phyloP scores from a whole-genome alignment of 257 asterid species.

The Pogostemon cablin region DNA sequence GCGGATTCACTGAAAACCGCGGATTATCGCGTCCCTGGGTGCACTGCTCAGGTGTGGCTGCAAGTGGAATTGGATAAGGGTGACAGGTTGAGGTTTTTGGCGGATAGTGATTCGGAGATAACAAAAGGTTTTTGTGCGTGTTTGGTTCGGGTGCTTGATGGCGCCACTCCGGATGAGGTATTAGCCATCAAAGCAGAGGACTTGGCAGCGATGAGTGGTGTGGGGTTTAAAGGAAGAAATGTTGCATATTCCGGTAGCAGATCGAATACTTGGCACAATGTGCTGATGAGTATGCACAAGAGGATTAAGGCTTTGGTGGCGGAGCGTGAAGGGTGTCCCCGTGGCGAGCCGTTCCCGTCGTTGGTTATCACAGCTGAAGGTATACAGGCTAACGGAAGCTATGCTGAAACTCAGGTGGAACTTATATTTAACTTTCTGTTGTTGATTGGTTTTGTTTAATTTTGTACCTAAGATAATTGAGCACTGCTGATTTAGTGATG shows the following conservation, averaged over 20 bases:
- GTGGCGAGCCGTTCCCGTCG: conserved; percentile 70
- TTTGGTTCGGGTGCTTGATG: conserved; percentile 82
- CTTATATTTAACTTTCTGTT: not conserved
- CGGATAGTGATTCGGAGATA: conserved; percentile 88
- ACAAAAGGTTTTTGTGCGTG: conserved; percentile 92
- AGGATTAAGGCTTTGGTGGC: conserved; percentile 70
- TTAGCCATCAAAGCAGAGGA: conserved; percentile 75
- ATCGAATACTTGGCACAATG: conserved; percentile 93
- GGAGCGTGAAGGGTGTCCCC: conserved; percentile 60
- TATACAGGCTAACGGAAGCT: conserved; percentile 81
- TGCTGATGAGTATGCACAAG: conserved; percentile 88
- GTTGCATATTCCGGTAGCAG: conserved; percentile 53
- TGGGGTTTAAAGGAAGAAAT: conserved; percentile 51
- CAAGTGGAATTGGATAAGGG: conserved; percentile 51
- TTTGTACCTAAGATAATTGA: conserved; percentile 8
- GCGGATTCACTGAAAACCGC: conserved; percentile 45
- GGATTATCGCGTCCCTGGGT: conserved; percentile 78
- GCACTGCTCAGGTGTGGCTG: conserved; percentile 94
- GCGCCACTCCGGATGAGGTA: conserved; percentile 67
- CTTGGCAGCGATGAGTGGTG: conserved; percentile 62
- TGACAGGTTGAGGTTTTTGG: conserved; percentile 50
- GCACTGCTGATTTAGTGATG: conserved; percentile 13
- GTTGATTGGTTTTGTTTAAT: conserved; percentile 10
- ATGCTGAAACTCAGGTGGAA: conserved; percentile 89
- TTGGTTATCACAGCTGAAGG: conserved; percentile 66